Evolutionary conservation across 164 flowering plant genomes (phyloP).

Genomic region (Akebia trifoliata): DNA sequence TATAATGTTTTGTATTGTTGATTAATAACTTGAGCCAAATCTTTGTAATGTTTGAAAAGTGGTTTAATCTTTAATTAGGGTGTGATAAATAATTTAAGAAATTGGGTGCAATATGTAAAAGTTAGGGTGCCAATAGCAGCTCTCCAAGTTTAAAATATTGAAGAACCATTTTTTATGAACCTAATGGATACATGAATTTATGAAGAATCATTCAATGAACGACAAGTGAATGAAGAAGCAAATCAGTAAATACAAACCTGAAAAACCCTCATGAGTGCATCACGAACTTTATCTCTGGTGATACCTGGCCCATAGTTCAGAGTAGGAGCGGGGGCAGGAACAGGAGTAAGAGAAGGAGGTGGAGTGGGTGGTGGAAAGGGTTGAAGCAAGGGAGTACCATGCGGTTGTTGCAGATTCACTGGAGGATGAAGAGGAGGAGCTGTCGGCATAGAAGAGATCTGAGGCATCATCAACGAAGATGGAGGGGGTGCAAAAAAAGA

Average conservation of each 20-base stretch:
- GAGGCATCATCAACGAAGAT: slow-evolving; percentile 36
- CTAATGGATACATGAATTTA: not conserved
- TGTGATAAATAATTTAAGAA: too few species aligned
- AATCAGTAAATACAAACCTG: slow-evolving; percentile 42
- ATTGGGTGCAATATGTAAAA: too few species aligned
- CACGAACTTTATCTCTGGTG: slow-evolving; percentile 71
- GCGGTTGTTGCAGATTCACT: slow-evolving; percentile 51
- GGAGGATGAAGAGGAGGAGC: slow-evolving; percentile 64
- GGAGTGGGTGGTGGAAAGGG: slow-evolving; percentile 91
- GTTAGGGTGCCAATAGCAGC: too few species aligned
- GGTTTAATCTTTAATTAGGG: too few species aligned
- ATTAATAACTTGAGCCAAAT: too few species aligned
- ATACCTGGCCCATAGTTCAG: slow-evolving; percentile 46
- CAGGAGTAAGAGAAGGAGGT: slow-evolving; percentile 70
- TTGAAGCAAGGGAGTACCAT: slow-evolving; percentile 80
- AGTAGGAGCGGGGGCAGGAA: slow-evolving; percentile 21
- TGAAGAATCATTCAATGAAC: not conserved
- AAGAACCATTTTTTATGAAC: not conserved
- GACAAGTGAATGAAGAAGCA: not conserved
- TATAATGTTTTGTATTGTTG: too few species aligned
- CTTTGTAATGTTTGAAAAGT: too few species aligned
- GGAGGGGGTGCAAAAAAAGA: slow-evolving; percentile 49
- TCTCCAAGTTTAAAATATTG: too few species aligned
- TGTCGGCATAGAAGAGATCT: slow-evolving; percentile 50
- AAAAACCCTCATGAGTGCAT: slow-evolving; percentile 64